Conservation (phyloP, 1,284 basidiomycete genomes). For the Tylopilus orsonianus region DNA sequence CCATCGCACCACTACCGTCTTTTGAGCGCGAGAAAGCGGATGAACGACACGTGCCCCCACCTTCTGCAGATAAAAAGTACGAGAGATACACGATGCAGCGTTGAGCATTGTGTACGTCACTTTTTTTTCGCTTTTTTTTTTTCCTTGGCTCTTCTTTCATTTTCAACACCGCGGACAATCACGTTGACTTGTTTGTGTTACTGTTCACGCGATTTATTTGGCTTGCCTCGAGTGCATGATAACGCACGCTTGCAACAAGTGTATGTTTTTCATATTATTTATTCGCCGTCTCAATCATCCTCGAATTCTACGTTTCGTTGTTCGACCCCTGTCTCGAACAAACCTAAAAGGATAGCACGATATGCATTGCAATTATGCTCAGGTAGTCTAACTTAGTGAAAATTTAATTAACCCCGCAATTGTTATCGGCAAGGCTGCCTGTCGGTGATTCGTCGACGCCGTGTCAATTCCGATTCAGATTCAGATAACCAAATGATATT, state of each 20-base stretch:
- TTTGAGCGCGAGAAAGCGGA: constrained; percentile 52
- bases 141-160: background rate
- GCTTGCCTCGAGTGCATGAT: constrained; percentile 6
- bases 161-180: background rate
- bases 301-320: background rate
- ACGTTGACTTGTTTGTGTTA: constrained; percentile 4
- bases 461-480: too few species aligned
- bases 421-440: too few species aligned
- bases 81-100: constrained; percentile 31
- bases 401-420: constrained; percentile 16
- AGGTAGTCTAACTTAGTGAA: constrained; percentile 28
- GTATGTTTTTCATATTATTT: constrained; percentile 19
- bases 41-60: constrained; percentile 33
- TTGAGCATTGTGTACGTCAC: constrained; percentile 10
- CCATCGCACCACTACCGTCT: constrained; percentile 42
- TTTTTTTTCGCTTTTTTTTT: background rate
- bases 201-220: constrained; percentile 14
- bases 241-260: constrained; percentile 4
- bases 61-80: constrained; percentile 28
- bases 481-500: too few species aligned
- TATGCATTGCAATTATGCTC: constrained; percentile 21
- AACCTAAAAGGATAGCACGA: constrained; percentile 5
- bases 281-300: constrained; percentile 10
- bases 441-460: background rate
- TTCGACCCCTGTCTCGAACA: background rate